Base-by-base conservation (phyloP, 1,284 basidiomycete species). In the Microbotryomycetes sp. region DNA sequence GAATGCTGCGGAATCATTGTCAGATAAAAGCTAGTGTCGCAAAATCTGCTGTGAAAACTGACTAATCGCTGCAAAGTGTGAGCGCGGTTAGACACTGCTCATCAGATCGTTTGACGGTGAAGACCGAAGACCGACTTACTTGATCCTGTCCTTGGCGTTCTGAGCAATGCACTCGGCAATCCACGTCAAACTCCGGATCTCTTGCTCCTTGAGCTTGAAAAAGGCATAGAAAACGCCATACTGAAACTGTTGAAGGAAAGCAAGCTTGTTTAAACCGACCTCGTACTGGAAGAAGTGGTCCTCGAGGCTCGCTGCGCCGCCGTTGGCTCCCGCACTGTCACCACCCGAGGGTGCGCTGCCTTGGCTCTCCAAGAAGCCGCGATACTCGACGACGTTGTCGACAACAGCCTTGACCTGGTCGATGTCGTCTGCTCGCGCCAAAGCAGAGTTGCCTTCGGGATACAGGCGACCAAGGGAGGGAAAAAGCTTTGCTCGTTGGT, bases 131-230 rank as follows among this genome's bases (percentile, higher is more conserved):
- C 13, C 18, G 15, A 47, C 59, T 23, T 24, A 64, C 56, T 65
- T 62, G 77, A 96, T 91, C 77, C 92, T 83, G 73, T 94, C 89
- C 75, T 85, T 84, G 56, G 91, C 91, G 77, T 93, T 87, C 79
- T 96, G 91, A 16, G 90, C 90, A 70, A 96, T 93, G 76, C 91
- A 96, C 54, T 74, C 73, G 3, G 69, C 68, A 49, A 72, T 69
- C 67, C 67, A 72, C 31, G 91, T 94, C 72, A 98, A 76, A 74
- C 91, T 97, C 70, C 96, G 80, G 67, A 98, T 93, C 80, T 99
- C 96, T 80, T 99, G 96, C 79, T 99, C 96, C 81, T 98, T 98
- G 75, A 98, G 80, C 79, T 96, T 97, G 77, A 94, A 81, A 73
- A 92, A 94, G 72, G 85, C 86, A 75, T 93, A 97, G 76, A 97